phyloP scores from a whole-genome alignment of 2,329 filamentous ascomycete genomes.

The Hypomyces rosellus region DNA sequence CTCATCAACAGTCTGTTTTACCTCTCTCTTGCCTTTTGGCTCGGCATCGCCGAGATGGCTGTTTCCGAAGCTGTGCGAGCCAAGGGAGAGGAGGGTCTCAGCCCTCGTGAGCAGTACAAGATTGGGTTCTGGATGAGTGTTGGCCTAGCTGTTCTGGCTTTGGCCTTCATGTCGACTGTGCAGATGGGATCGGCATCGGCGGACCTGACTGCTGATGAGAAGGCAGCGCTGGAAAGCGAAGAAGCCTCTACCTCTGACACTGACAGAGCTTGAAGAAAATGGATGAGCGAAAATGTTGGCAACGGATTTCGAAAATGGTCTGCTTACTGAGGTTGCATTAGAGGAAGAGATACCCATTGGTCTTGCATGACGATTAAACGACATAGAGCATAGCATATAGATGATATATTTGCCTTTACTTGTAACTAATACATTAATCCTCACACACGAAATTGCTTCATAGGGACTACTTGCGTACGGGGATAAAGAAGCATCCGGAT shows the following conservation, averaged over 20 bases:
- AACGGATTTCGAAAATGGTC: background rate
- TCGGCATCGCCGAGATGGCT: conserved; percentile 63
- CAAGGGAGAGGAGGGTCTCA: conserved; percentile 24
- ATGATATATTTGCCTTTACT: too few relatives aligned
- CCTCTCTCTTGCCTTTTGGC: conserved; percentile 64
- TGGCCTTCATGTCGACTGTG: conserved; percentile 51
- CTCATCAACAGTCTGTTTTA: conserved; percentile 66
- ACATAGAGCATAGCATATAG: background rate
- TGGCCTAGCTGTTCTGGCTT: conserved; percentile 44
- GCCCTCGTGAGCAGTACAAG: conserved; percentile 50
- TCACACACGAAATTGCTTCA: background rate
- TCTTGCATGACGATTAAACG: background rate
- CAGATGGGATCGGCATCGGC: conserved; percentile 49
- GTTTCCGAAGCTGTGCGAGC: conserved; percentile 40
- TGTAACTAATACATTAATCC: background rate
- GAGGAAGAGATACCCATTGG: background rate
- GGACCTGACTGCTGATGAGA: conserved; percentile 53
- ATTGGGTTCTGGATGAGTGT: conserved; percentile 62
- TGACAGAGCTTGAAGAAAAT: background rate
- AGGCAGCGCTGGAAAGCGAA: conserved; percentile 23
- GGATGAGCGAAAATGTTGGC: background rate
- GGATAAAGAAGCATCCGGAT: too few relatives aligned
- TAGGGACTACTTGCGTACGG: too few relatives aligned
- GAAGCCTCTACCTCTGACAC: background rate
- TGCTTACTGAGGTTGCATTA: background rate